These are phyloP conservation scores for Cercospora beticola DNA, from an alignment of 2,329 filamentous ascomycete genomes.

Conservation along the genomic window DNA sequence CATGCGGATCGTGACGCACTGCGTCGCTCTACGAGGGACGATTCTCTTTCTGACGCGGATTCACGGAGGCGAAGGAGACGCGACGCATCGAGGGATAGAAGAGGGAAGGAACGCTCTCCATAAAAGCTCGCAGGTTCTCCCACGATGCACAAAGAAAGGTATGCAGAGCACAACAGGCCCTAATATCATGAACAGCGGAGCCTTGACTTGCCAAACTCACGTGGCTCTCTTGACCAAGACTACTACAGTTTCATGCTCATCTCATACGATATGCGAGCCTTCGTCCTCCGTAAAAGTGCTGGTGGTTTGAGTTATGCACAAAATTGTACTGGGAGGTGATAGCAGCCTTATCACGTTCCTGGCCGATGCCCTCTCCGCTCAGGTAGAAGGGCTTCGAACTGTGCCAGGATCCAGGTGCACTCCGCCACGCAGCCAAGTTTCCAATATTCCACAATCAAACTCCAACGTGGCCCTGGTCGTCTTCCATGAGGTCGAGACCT, in stretches of 20 bases:
- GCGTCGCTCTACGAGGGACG: not conserved
- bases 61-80: not conserved
- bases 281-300: not conserved
- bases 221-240: not conserved
- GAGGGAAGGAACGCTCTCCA: not conserved
- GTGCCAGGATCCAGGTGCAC: not conserved
- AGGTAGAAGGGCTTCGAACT: not conserved
- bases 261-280: not conserved
- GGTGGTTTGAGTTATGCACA: not conserved
- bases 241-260: not conserved
- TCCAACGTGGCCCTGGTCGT: slow-evolving; percentile 10
- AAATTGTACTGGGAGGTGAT: not conserved
- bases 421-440: not conserved
- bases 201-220: not conserved
- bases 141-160: not conserved
- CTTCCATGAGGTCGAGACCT: slow-evolving; percentile 17
- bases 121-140: not conserved
- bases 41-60: not conserved
- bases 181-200: not conserved
- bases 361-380: not conserved
- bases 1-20: not conserved
- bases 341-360: not conserved
- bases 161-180: not conserved
- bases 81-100: not conserved
- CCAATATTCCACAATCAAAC: not conserved